A percentile compares a stretch with the other conserved stretches of the same genome.
These are phyloP conservation scores for Diaporthe capsici DNA, from an alignment of 2,329 filamentous ascomycete species.

Conservation along the genomic window DNA sequence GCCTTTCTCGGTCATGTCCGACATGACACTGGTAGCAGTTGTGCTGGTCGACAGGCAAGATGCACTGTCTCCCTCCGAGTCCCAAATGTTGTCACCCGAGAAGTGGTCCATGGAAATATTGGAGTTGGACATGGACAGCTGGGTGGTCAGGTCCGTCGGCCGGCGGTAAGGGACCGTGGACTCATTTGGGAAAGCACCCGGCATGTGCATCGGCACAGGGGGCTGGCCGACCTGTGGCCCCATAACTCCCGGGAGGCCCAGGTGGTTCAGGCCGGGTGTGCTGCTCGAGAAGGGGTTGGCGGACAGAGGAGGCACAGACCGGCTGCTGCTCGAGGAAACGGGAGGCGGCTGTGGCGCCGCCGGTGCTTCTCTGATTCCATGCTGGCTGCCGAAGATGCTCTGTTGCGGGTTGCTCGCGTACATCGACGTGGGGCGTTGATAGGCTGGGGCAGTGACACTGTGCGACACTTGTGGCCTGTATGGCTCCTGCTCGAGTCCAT, in stretches of 20 bases:
- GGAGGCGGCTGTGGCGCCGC: conserved; percentile 26
- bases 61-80: conserved; percentile 40
- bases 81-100: conserved; percentile 37
- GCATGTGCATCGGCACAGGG: conserved; percentile 28
- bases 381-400: conserved; percentile 40
- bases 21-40: conserved; percentile 42
- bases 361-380: conserved; percentile 39
- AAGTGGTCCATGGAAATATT: conserved; percentile 35
- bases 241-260: neutral
- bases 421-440: conserved; percentile 15
- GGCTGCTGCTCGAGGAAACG: conserved; percentile 27
- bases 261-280: conserved; percentile 8
- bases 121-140: conserved; percentile 37
- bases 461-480: conserved; percentile 32
- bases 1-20: conserved; percentile 41
- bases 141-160: conserved; percentile 38
- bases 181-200: conserved; percentile 39
- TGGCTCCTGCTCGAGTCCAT: conserved; percentile 36
- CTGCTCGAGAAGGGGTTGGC: conserved; percentile 20
- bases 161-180: conserved; percentile 38
- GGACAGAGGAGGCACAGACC: neutral
- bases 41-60: conserved; percentile 42
- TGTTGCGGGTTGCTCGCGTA: conserved; percentile 33
- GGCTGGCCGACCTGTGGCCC: conserved; percentile 1
- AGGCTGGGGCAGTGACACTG: conserved; percentile 18